Conservation (phyloP, 176 grass and related monocot genomes). For the Oryza nivara region DNA sequence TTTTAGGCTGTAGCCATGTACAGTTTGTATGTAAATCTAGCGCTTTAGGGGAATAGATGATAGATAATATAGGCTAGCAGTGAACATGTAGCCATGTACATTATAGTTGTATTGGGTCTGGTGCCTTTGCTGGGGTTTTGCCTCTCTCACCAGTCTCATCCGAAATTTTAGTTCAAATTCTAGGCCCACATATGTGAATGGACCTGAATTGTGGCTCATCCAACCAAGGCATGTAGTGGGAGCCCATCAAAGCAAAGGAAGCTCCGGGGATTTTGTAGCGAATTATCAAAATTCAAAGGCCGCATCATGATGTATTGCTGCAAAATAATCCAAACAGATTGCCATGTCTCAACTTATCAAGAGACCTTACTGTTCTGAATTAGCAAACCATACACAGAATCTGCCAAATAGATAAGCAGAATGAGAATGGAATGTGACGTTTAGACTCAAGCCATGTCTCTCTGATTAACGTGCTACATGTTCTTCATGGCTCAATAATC, state of each 20-base stretch:
- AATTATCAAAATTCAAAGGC: neutral
- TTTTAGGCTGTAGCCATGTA: constrained; percentile 16
- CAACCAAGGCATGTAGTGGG: too few relatives aligned
- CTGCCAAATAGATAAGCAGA: too few relatives aligned
- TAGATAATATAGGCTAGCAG: neutral
- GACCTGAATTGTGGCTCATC: too few relatives aligned
- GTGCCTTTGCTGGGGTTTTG: neutral
- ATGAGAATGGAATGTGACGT: too few relatives aligned
- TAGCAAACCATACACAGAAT: neutral
- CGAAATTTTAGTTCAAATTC: too few relatives aligned
- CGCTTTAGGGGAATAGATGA: neutral
- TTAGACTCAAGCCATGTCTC: neutral
- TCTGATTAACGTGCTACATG: neutral
- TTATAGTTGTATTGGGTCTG: neutral
- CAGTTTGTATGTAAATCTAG: constrained; percentile 38
- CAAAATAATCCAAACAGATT: too few relatives aligned
- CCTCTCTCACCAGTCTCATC: neutral
- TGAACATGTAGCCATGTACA: neutral
- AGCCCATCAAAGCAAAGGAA: too few relatives aligned
- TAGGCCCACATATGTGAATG: too few relatives aligned
- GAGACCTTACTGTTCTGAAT: neutral
- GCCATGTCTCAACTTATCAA: too few relatives aligned
- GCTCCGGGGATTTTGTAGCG: too few relatives aligned
- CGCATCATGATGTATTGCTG: neutral
- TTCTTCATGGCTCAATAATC: neutral